Base-by-base conservation (phyloP, 768 basidiomycete species). In the Ramaria sp. region DNA sequence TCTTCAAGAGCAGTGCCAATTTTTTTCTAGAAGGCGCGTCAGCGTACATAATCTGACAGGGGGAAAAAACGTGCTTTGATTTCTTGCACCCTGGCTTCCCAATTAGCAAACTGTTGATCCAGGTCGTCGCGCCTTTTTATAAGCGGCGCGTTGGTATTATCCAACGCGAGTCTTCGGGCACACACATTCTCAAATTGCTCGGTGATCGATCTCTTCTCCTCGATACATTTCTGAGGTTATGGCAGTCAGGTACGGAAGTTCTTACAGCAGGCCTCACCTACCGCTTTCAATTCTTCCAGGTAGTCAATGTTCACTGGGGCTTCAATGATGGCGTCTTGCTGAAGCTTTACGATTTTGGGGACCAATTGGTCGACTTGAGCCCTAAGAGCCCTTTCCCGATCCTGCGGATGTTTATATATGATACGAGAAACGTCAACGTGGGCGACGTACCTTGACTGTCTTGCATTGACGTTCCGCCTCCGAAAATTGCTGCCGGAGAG, bases 281-380 rank as follows among this genome's bases (percentile, higher is more conserved):
- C 86, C 62, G 74, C 66, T 65, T 81, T 79, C 4, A 76, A 79
- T 11, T 68, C 73, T 58, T 83, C 72, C 13, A 87, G 69, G 13
- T 75, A 78, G 20, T 76, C 72, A n/a, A 87, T 72, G 62, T 78
- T 76, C 7, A 78, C 78, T 1, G 86, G 84, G 66, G 85, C 71
- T 12, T 86, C 84, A 19, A 87, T 84, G 57, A 84, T 86, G 12
- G 77, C 75, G 59, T 86, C 84, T 12, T 55, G 43, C 45, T 60
- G 31, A 13, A 63, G 22, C 15, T 37, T 34, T 6, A 41, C 43
- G 41, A 56, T n/a, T 11, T 53, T 20, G 7, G 42, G n/a, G 20
- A 42, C 51, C 46, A 57, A 33, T 50, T 22, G 12, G 31, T 15
- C 46, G 27, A 53, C 22, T 45, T 53, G 6, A 20, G 20, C 13